These are phyloP conservation scores for Coprinellus micaceus DNA, from an alignment of 768 basidiomycete genomes.

Conservation along the genomic window DNA sequence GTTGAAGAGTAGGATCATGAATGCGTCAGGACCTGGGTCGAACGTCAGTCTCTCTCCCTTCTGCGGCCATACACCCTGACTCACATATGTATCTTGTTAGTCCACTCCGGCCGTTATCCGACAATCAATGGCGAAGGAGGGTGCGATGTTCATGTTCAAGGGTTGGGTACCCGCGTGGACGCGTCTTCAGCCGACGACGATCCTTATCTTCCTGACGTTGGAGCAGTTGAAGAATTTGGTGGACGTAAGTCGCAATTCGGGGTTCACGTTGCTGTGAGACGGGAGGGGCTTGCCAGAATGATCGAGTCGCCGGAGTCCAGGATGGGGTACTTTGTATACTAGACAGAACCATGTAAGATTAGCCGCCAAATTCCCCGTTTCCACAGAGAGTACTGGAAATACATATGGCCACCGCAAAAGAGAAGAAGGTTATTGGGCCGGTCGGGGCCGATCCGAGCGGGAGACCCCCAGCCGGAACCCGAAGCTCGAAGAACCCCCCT, in stretches of 20 bases:
- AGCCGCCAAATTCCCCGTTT: no score
- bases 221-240: conserved; percentile 76
- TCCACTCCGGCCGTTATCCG: conserved; percentile 71
- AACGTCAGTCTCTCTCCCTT: conserved; percentile 42
- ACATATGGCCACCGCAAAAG: no score
- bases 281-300: no score
- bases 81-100: conserved; percentile 27
- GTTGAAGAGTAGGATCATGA: conserved; percentile 88
- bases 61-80: background rate
- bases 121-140: conserved; percentile 65
- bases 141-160: conserved; percentile 89
- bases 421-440: background rate
- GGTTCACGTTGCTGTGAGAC: conserved; percentile 28
- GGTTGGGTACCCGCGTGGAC: conserved; percentile 89
- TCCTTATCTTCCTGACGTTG: conserved; percentile 81
- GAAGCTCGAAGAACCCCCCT: no score
- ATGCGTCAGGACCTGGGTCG: conserved; percentile 78
- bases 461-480: no score
- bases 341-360: no score
- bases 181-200: conserved; percentile 82
- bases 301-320: no score
- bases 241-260: conserved; percentile 52
- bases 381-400: no score
- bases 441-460: background rate
- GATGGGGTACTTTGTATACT: no score